Base-by-base conservation (phyloP, 1,284 basidiomycete genomes). In the Fereydounia khargensis region DNA sequence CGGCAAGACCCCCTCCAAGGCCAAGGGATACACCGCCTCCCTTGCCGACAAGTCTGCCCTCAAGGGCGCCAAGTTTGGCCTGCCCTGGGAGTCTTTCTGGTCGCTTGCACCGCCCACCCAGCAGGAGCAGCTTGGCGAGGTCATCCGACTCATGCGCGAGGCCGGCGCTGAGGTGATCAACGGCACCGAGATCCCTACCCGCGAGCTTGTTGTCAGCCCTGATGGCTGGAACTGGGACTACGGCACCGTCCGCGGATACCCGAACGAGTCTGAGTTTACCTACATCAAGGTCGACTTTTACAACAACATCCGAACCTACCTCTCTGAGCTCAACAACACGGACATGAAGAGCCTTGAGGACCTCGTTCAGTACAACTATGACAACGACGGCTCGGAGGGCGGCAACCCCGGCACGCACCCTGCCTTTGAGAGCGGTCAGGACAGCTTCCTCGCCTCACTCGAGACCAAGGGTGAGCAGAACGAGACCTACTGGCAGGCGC, bases 281-380 rank as follows among this genome's bases (percentile, higher is more conserved):
- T 30, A 30, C 28, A 14, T 30, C 28, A 30, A 30, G 28, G 28
- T 30, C 6, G 28, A 30, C 28, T 30, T 30, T 16, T 30, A 30
- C 28, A 30, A 30, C 28, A 30, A 30, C 28, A 30, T 30, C 28
- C 28, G 28, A 11, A 30, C 28, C 28, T 30, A 30, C 28, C 28
- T 30, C 28, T 30, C 51, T 19, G 33, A 42, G n/a, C 10, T 33
- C 8, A 46, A 52, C 0, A 49, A 49, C 7, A 52, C 49, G 0
- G 55, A 49, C 2, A 49, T 58, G 3, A 52, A 51, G 35, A 45
- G 51, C 17, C 34, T 58, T 1, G 55, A 49, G 2, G 55, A 49
- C 13, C 48, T 58, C 20, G 35, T 58, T 11, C 28, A 30, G 28
- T 30, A 30, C 30, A 52, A 52, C 42, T 58, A 48, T 30, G 55